phyloP scores from a whole-genome alignment of 352 stramenopile species.

The Ophiocytium majus region DNA sequence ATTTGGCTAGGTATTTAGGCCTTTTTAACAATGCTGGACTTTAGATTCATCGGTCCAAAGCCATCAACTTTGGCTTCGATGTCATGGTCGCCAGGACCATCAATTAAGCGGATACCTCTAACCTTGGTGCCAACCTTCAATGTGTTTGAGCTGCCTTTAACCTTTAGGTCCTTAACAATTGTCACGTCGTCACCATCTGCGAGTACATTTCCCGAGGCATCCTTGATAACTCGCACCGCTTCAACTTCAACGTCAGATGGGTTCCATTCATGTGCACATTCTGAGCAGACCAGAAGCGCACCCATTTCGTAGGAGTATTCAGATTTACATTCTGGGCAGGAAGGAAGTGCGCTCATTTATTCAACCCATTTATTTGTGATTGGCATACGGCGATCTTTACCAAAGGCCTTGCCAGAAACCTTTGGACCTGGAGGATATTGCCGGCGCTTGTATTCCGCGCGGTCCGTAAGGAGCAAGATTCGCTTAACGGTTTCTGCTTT shows the following conservation, averaged over 20 bases:
- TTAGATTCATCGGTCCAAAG: constrained; percentile 22
- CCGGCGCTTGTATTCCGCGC: no score
- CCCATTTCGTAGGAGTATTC: constrained; percentile 15
- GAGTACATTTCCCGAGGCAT: not conserved
- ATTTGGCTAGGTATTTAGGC: no score
- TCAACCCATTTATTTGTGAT: no score
- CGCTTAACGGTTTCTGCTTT: no score
- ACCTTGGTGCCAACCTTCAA: constrained; percentile 24
- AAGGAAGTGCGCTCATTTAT: no score
- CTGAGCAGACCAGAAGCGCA: not conserved
- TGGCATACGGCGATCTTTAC: no score
- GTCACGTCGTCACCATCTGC: constrained; percentile 16
- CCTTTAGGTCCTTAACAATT: constrained; percentile 24
- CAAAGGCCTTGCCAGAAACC: no score
- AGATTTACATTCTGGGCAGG: constrained; percentile 26
- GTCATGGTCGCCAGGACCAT: constrained; percentile 2
- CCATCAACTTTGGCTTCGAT: constrained; percentile 16
- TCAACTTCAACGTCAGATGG: not conserved
- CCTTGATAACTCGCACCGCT: not conserved
- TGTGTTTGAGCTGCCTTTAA: constrained; percentile 8
- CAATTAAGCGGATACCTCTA: constrained; percentile 16
- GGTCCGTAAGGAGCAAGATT: no score
- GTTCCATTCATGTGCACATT: constrained; percentile 19
- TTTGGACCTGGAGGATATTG: no score
- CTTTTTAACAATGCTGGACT: constrained; percentile 16